Base-by-base conservation (phyloP, 345 rosid species). In the Streptanthus diversifolius region DNA sequence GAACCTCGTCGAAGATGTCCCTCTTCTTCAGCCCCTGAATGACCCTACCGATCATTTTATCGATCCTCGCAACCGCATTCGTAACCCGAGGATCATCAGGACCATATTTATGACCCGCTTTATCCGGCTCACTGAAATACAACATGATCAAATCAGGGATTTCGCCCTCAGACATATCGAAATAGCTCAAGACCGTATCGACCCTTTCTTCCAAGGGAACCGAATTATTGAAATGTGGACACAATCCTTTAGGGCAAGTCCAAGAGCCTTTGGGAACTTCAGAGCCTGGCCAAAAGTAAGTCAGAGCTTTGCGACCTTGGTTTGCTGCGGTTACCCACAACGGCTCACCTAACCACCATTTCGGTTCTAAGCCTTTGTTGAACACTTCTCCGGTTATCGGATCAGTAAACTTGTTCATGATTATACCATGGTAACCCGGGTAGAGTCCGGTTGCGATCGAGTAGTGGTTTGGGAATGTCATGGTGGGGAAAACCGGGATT, bases 321-420 rank as follows among this genome's bases (percentile, higher is more conserved):
- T 86, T 90, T n/a, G 43, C 85, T 74, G 85, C 90, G 1, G 98
- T 93, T 75, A 85, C 97, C 97, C 97, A 89, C 1, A 93, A 41
- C 3, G 98, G 96, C 82, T 93, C 98, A 7, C 97, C 98, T 4
- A 93, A 75, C 98, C 97, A 93, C 96, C 96, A 89, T 72, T 90
- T 84, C 17, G 96, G 85, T 45, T 90, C 90, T 19, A 85, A 87
- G 39, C 87, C 86, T 90, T 78, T 87, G 13, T 68, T 80, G 71
- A 93, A 89, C 33, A 15, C 6, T 0, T 89, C 87, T 0, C 90
- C 92, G 2, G 81, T 76, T 0, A 69, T 2, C 0, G 97, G 97
- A 57, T 93, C 98, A 4, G 73, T 72, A 8, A 93, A 90, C 12
- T 63, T 29, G 79, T 93, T 93, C 62, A 82, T 81, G 51, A 90